These are phyloP conservation scores for Solanum tacnaense DNA, from an alignment of 257 asterid genomes.

Conservation along the genomic window DNA sequence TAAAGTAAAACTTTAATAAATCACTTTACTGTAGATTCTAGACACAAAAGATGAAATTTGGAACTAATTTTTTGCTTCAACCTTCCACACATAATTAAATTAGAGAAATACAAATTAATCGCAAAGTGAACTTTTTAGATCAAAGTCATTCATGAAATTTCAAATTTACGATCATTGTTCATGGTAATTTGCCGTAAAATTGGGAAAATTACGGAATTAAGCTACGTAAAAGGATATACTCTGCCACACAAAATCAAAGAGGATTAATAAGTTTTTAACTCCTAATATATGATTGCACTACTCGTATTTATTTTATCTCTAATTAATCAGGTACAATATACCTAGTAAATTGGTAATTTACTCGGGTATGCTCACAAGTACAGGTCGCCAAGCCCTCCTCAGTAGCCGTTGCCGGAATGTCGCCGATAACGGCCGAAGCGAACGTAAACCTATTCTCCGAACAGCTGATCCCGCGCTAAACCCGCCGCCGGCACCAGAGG, in stretches of 20 bases:
- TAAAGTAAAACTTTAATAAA: background rate
- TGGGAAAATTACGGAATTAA: background rate
- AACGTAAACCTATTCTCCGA: slow-evolving; percentile 28
- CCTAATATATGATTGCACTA: background rate
- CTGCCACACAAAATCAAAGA: background rate
- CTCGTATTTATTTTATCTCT: background rate
- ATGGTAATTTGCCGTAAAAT: background rate
- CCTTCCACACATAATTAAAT: background rate
- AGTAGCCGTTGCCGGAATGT: slow-evolving; percentile 78
- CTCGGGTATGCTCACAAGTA: slow-evolving; percentile 73
- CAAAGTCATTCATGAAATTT: background rate
- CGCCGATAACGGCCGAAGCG: slow-evolving; percentile 65
- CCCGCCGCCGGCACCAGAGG: background rate
- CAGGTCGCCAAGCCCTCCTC: slow-evolving; percentile 88
- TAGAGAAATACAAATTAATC: background rate
- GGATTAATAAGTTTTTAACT: background rate
- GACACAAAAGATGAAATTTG: background rate
- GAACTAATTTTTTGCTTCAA: background rate
- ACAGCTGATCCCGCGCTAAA: slow-evolving; percentile 8
- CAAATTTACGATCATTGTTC: background rate
- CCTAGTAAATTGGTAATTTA: background rate
- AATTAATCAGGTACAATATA: background rate
- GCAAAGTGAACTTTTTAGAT: background rate
- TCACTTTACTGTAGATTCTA: background rate
- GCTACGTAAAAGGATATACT: background rate